These are phyloP conservation scores for Digitaria exilis DNA, from an alignment of 202 grass and related monocot genomes.

Conservation along the genomic window DNA sequence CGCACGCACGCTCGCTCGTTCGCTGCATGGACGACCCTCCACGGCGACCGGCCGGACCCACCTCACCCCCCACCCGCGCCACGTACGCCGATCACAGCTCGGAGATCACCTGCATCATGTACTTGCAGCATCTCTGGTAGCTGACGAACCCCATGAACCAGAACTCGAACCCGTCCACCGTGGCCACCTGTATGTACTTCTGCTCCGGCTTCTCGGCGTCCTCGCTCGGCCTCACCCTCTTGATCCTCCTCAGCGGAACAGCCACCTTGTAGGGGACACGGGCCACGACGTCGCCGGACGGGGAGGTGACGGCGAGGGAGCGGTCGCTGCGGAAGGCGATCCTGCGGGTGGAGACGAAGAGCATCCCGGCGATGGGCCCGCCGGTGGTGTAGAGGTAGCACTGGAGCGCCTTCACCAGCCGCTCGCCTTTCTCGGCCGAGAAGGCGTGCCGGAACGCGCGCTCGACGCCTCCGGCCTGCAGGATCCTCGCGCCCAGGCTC, in stretches of 20 bases:
- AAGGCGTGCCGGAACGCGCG: conserved; percentile 72
- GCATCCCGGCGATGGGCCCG: conserved; percentile 82
- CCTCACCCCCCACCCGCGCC: no score
- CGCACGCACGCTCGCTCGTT: background rate
- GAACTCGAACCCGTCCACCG: conserved; percentile 80
- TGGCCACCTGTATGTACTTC: conserved; percentile 80
- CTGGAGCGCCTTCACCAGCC: conserved; percentile 70
- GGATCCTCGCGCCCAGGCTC: conserved; percentile 64
- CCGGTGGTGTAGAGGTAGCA: conserved; percentile 93
- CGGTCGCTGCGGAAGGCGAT: conserved; percentile 87
- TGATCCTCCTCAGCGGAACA: conserved; percentile 70
- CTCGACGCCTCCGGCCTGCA: conserved; percentile 70
- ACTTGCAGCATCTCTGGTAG: conserved; percentile 62
- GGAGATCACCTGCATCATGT: conserved; percentile 53
- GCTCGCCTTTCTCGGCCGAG: conserved; percentile 69
- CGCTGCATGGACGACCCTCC: background rate
- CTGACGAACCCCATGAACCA: conserved; percentile 89
- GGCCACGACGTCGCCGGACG: conserved; percentile 40
- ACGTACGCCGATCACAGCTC: conserved; percentile 25
- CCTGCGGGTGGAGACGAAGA: conserved; percentile 83
- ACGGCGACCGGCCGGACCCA: no score
- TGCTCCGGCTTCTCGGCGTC: conserved; percentile 60
- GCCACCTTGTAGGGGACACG: conserved; percentile 76
- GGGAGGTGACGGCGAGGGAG: conserved; percentile 65
- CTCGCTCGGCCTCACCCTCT: conserved; percentile 53